Evolutionary conservation across 495 filamentous ascomycete species (phyloP), one percentile per base, ranked within the genome.

Genomic region (Pyrenula massariospora): DNA sequence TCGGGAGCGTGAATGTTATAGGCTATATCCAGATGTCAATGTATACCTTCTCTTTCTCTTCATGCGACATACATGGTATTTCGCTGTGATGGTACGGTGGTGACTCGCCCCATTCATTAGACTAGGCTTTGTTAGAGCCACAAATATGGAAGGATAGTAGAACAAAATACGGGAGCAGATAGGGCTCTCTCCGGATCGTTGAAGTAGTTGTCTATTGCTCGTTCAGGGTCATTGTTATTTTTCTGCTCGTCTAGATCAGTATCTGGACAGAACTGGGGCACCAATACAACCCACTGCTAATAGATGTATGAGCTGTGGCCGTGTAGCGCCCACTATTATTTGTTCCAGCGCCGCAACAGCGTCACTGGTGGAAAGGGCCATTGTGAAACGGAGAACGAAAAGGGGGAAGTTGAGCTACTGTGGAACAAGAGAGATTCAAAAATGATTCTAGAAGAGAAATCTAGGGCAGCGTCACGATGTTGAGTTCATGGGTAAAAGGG

Each of bases 1-100:
- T 86, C 80, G 56, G 79, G 66, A 24, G 75, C 70, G 57, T 82
- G 74, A 55, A 82, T 81, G 50, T 76, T 71, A 61, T 84, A 84
- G 20, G 76, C 82, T 85, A 15, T 15, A 42, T 49, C 49, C 25
- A 2, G 21, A 56, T 23, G 24, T 53, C 53, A 58, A 57, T 58
- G 64, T 56, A 68, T 59, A 25, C 53, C 22, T 54, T 22, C 10
- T 48, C 25, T 59, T 24, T 24, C 22, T 54, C 47, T 60, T 51
- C 59, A 56, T 23, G 8, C 48, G 23, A 50, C 15, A 36, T 47
- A 58, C 59, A 22, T 22, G 59, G 48, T 15, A 59, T 55, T 42
- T 53, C 36, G 57, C 56, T 49, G 11, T 62, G 23, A 54, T 52
- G 53, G 25, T 57, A 57, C 19, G 54, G 48, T 3, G 50, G 20